Evolutionary conservation across 2,329 filamentous ascomycete genomes (phyloP).

Genomic region (Purpureocillium takamizusanense): DNA sequence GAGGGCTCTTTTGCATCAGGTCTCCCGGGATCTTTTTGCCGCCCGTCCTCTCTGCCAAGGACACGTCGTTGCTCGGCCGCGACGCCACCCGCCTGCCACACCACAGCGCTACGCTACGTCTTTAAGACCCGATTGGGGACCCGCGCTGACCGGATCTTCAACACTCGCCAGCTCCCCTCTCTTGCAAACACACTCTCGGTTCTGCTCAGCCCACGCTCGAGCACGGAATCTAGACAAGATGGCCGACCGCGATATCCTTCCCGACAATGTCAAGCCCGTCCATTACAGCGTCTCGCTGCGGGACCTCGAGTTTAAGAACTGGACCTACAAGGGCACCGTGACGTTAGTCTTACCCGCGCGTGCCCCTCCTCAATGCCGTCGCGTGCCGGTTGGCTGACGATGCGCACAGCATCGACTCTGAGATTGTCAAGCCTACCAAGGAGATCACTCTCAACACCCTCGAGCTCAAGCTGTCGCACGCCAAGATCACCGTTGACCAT

Average conservation of each 20-base stretch:
- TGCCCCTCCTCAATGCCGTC: background rate
- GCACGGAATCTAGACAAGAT: constrained; percentile 29
- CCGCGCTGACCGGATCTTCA: background rate
- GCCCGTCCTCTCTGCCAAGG: too few species aligned
- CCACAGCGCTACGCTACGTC: too few species aligned
- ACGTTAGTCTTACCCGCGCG: constrained; percentile 26
- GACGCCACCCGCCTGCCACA: background rate
- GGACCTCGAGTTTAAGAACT: constrained; percentile 66
- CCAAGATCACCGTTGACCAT: constrained; percentile 50
- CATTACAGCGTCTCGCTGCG: constrained; percentile 81
- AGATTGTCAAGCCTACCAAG: constrained; percentile 62
- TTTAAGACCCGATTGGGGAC: too few species aligned
- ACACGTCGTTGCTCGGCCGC: too few species aligned
- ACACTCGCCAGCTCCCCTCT: constrained; percentile 8
- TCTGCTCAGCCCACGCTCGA: constrained; percentile 26
- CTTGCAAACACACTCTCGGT: constrained; percentile 16
- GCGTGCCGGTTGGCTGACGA: constrained; percentile 5
- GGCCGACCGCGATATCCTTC: constrained; percentile 54
- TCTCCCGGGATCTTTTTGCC: too few species aligned
- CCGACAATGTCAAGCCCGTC: constrained; percentile 61
- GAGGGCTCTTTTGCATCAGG: too few species aligned
- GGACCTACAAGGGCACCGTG: constrained; percentile 77
- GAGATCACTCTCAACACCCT: constrained; percentile 79
- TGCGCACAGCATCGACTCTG: constrained; percentile 56
- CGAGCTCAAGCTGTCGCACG: constrained; percentile 65